These are phyloP conservation scores for Tolypocladium paradoxum DNA, from an alignment of 2,329 filamentous ascomycete genomes.

Conservation along the genomic window DNA sequence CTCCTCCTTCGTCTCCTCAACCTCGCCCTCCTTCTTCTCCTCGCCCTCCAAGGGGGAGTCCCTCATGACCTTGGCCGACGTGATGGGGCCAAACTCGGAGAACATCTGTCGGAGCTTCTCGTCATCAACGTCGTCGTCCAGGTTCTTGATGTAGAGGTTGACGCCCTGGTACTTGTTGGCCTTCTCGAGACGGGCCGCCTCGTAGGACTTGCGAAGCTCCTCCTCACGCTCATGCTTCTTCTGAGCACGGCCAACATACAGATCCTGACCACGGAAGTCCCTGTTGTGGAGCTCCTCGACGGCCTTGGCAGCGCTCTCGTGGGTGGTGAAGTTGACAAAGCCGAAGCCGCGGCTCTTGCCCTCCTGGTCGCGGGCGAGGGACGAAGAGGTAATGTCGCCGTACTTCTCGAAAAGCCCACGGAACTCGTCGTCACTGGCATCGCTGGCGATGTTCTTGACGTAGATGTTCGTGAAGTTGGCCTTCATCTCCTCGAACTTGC, in stretches of 20 bases:
- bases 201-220: constrained; percentile 97
- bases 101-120: constrained; percentile 96
- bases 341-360: constrained; percentile 93
- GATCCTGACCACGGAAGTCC: constrained; percentile 87
- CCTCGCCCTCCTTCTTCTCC: constrained; percentile 43
- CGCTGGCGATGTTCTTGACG: constrained; percentile 89
- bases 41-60: constrained; percentile 54
- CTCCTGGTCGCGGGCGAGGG: constrained; percentile 77
- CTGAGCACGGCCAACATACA: constrained; percentile 96
- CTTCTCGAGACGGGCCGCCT: constrained; percentile 95
- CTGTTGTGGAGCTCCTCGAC: constrained; percentile 88
- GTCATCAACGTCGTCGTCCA: constrained; percentile 93
- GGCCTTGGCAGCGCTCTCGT: constrained; percentile 75
- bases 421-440: constrained; percentile 89
- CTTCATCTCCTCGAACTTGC: constrained; percentile 99
- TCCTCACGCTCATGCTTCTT: constrained; percentile 99
- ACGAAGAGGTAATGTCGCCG: constrained; percentile 91
- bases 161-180: constrained; percentile 98
- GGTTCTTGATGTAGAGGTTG: constrained; percentile 99
- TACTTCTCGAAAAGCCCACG: constrained; percentile 83
- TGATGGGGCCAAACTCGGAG: constrained; percentile 83
- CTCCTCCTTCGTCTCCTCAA: constrained; percentile 40
- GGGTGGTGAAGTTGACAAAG: constrained; percentile 90
- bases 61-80: constrained; percentile 98
- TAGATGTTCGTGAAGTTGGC: constrained; percentile 99